Base-by-base conservation (phyloP, 352 stramenopile genomes). In the Pythium phragmiticola region DNA sequence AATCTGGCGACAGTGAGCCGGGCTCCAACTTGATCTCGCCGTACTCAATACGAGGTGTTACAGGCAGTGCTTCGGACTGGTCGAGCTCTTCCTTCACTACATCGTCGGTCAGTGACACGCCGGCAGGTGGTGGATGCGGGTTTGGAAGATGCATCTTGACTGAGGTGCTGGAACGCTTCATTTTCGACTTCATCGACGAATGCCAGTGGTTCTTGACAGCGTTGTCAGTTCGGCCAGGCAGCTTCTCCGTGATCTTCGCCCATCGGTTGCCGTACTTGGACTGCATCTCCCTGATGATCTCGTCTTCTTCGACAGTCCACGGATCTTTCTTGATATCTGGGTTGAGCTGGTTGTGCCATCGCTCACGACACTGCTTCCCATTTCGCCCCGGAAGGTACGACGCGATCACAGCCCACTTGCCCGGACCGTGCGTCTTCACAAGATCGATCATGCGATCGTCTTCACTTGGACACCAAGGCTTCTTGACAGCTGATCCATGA, bases 171-270 rank as follows among this genome's bases (percentile, higher is more conserved):
- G 55, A 49, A 14, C 49, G 61, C 66, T 88, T 88, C 6, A 75
- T 58, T 33, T 78, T 74, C 0, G 72, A 51, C 65, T 93, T 91
- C 66, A 95, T 78, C 21, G 86, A 94, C 21, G 86, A 93, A 45
- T 98, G 84, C 92, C 93, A 99, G 42, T 97, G 88, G 70, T 99
- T 99, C 77, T 99, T 99, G 49, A 99, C 96, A 3, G 90, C 90
- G 51, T 99, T 99, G 67, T 99, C 96, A 0, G 87, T 96, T 4
- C 97, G 78, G 2, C 97, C 97, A 19, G 94, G 94, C n/a, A 99
- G 74, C 17, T 88, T 77, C 70, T 98, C 94, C 0, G 96, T 95
- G 71, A 99, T 99, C 74, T 98, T 96, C 6, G 94, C 93, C 98
- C 98, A 99, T 23, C 90, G 84, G 68, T 99, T 99, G 16, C 98